Evolutionary conservation across 23 red algal species (phyloP).

Genomic region (Chondrus crispus): DNA sequence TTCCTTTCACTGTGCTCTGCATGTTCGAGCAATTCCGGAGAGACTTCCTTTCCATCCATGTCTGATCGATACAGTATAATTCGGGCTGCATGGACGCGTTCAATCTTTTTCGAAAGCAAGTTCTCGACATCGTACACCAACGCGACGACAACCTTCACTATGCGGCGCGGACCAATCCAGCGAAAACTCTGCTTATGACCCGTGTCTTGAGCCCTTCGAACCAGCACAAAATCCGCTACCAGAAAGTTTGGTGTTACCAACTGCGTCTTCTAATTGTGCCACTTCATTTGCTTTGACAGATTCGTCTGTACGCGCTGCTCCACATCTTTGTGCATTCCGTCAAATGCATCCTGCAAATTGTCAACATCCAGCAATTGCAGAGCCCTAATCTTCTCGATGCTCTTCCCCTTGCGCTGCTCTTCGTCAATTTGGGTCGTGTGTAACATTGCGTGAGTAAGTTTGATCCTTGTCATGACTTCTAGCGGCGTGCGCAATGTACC

Average conservation of each 20-base stretch:
- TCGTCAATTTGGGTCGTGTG: not conserved
- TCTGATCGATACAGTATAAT: not conserved
- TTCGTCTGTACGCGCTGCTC: not conserved
- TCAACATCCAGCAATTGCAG: not conserved
- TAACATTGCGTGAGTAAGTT: not conserved
- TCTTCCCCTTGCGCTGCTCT: not conserved
- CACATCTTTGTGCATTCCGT: constrained; percentile 2
- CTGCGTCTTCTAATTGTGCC: constrained; percentile 31
- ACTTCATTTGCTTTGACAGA: not conserved
- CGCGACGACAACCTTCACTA: not conserved
- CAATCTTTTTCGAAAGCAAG: not conserved
- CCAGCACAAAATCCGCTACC: not conserved
- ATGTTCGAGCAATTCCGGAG: not conserved
- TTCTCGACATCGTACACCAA: not conserved
- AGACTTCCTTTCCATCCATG: not conserved
- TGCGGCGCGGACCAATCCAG: not conserved
- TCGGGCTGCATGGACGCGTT: not conserved
- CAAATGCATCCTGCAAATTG: not conserved
- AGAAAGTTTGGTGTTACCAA: not conserved
- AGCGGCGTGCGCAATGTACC: constrained; percentile 12
- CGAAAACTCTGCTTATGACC: not conserved
- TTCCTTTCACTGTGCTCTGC: not conserved
- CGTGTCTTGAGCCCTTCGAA: not conserved
- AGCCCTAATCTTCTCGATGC: not conserved
- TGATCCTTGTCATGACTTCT: constrained; percentile 24